Evolutionary conservation across 2,329 filamentous ascomycete species (phyloP).

Genomic region (Aspergillus oerlinghausenensis): DNA sequence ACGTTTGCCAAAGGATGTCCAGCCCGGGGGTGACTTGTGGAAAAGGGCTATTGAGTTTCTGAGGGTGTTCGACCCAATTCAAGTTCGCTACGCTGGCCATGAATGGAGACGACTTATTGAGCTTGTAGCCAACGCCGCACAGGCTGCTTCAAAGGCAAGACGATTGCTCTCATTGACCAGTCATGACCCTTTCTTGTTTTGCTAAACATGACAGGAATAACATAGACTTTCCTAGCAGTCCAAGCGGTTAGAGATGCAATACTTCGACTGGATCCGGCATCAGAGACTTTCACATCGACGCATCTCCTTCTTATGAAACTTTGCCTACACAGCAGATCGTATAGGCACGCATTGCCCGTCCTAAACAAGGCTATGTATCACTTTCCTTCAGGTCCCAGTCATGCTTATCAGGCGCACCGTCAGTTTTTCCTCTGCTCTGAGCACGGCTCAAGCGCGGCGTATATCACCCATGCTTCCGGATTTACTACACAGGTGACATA

Average conservation of each 20-base stretch:
- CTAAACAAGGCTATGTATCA: conserved; percentile 40
- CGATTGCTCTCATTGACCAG: neutral
- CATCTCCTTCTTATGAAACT: conserved; percentile 40
- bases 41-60: conserved; percentile 48
- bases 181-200: neutral
- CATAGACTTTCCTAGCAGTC: conserved; percentile 27
- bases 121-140: conserved; percentile 25
- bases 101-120: conserved; percentile 36
- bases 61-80: conserved; percentile 48
- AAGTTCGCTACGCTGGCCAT: conserved; percentile 41
- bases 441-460: conserved; percentile 28
- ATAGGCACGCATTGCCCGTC: conserved; percentile 36
- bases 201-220: conserved; percentile 25
- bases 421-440: conserved; percentile 26
- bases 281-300: conserved; percentile 40
- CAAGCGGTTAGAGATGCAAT: conserved; percentile 41
- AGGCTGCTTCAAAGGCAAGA: conserved; percentile 32
- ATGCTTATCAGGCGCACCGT: conserved; percentile 18
- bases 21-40: conserved; percentile 47
- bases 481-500: conserved; percentile 39
- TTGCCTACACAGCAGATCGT: conserved; percentile 40
- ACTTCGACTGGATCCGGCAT: conserved; percentile 40
- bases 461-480: conserved; percentile 34
- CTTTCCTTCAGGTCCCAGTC: conserved; percentile 30
- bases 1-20: conserved; percentile 35